phyloP scores from a whole-genome alignment of 2,329 filamentous ascomycete genomes.

The Immersiporthe knoxdaviesiana region DNA sequence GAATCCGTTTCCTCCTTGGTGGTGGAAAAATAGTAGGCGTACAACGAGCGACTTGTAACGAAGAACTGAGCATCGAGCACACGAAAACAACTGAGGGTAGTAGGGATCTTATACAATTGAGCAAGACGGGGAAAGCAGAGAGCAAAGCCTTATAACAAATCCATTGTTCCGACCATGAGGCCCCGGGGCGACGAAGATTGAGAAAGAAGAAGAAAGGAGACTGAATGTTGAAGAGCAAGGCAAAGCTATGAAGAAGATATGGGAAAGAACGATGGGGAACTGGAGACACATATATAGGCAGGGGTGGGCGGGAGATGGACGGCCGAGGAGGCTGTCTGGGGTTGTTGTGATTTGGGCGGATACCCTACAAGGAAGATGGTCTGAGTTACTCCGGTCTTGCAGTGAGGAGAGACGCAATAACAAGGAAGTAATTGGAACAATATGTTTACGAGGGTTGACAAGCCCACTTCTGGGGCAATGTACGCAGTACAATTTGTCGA shows the following conservation, averaged over 20 bases:
- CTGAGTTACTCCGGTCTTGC: conserved; percentile 27
- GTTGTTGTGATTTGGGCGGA: conserved; percentile 26
- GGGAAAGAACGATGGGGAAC: conserved; percentile 45
- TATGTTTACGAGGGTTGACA: conserved; percentile 31
- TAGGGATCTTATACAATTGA: conserved; percentile 32
- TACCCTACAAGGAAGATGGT: conserved; percentile 29
- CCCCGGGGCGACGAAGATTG: conserved; percentile 33
- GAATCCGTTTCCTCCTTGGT: conserved; percentile 24
- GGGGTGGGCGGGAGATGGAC: conserved; percentile 31
- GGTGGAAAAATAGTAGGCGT: conserved; percentile 25
- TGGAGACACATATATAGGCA: conserved; percentile 53
- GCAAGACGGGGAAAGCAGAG: conserved; percentile 32
- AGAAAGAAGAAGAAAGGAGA: conserved; percentile 25
- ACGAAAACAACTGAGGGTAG: conserved; percentile 23
- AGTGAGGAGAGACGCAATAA: conserved; percentile 31
- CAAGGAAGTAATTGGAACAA: conserved; percentile 31
- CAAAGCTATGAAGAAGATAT: conserved; percentile 34
- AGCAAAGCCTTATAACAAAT: conserved; percentile 41
- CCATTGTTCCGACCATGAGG: conserved; percentile 44
- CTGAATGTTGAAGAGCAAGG: conserved; percentile 23
- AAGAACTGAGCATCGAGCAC: conserved; percentile 29
- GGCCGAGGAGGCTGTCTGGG: conserved; percentile 31
- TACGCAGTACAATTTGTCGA: conserved; percentile 30
- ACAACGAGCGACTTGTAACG: conserved; percentile 29
- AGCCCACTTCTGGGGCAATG: conserved; percentile 31